phyloP scores from a whole-genome alignment of 2,329 filamentous ascomycete species.

The Mariannaea sp. region DNA sequence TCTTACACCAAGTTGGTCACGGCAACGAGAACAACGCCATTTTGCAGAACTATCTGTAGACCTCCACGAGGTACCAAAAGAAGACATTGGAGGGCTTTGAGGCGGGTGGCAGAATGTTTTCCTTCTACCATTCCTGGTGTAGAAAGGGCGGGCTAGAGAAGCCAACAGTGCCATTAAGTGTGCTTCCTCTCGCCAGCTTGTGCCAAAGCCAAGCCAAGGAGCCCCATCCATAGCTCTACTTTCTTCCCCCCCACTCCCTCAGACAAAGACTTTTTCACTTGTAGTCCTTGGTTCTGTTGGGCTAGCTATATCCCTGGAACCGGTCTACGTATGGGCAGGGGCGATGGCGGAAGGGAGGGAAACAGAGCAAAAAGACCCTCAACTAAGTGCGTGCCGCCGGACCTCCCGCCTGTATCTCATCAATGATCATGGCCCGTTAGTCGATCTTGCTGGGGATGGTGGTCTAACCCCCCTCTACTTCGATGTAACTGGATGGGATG shows the following conservation, averaged over 20 bases:
- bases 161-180: not conserved
- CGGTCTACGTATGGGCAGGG: conserved; percentile 21
- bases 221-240: conserved; percentile 8
- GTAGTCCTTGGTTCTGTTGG: conserved; percentile 20
- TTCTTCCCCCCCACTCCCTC: conserved; percentile 22
- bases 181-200: not conserved
- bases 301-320: conserved; percentile 23
- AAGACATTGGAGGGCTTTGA: conserved; percentile 10
- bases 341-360: conserved; percentile 10
- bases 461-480: not conserved
- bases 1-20: no score
- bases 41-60: not conserved
- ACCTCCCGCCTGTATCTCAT: conserved; percentile 35
- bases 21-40: conserved; percentile 3
- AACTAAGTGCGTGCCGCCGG: conserved; percentile 29
- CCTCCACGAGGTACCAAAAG: conserved; percentile 14
- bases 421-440: conserved; percentile 29
- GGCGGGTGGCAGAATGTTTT: conserved; percentile 5
- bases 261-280: conserved; percentile 21
- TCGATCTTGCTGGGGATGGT: conserved; percentile 31
- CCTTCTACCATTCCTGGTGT: not conserved
- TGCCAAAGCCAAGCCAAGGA: conserved; percentile 12
- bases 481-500: not conserved
- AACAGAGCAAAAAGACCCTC: conserved; percentile 22
- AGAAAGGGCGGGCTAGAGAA: not conserved